phyloP scores from a whole-genome alignment of 805 yeast species.

The Barnettozyma wickerhamii region DNA sequence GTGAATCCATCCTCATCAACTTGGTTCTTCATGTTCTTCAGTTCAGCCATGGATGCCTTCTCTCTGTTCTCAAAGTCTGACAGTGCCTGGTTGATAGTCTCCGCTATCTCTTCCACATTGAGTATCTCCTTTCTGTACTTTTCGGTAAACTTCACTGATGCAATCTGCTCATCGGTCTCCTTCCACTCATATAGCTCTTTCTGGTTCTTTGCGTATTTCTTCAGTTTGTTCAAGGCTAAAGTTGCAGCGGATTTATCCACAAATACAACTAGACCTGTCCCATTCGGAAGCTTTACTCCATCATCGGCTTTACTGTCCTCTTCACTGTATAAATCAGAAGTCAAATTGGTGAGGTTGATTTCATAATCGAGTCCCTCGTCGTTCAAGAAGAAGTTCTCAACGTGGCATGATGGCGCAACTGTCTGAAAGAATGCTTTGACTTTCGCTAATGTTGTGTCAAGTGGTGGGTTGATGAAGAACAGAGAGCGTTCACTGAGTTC shows the following conservation, averaged over 20 bases:
- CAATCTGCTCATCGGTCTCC: conserved; percentile 23
- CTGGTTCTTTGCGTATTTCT: conserved; percentile 46
- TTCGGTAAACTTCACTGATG: conserved; percentile 38
- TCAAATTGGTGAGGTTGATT: conserved; percentile 52
- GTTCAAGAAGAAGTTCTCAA: conserved; percentile 45
- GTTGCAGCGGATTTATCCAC: conserved; percentile 66
- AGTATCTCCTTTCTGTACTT: conserved; percentile 37
- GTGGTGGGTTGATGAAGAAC: conserved; percentile 77
- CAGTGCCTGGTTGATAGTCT: conserved; percentile 55
- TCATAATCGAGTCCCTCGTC: conserved; percentile 41
- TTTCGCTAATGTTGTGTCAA: conserved; percentile 46
- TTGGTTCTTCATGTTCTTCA: conserved; percentile 49
- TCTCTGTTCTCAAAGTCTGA: conserved; percentile 68
- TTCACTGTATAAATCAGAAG: conserved; percentile 48
- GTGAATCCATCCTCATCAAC: conserved; percentile 96
- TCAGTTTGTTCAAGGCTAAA: conserved; percentile 61
- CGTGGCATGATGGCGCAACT: conserved; percentile 60
- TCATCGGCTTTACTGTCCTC: conserved; percentile 24
- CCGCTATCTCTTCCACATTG: conserved; percentile 45
- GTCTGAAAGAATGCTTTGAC: conserved; percentile 54
- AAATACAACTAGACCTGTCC: conserved; percentile 69
- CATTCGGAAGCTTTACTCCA: conserved; percentile 55
- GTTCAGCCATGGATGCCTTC: conserved; percentile 49
- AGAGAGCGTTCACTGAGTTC: conserved; percentile 50
- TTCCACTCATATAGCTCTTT: conserved; percentile 29